Conservation (phyloP, 208 protist genomes). For the Tetramitus jugosus region DNA sequence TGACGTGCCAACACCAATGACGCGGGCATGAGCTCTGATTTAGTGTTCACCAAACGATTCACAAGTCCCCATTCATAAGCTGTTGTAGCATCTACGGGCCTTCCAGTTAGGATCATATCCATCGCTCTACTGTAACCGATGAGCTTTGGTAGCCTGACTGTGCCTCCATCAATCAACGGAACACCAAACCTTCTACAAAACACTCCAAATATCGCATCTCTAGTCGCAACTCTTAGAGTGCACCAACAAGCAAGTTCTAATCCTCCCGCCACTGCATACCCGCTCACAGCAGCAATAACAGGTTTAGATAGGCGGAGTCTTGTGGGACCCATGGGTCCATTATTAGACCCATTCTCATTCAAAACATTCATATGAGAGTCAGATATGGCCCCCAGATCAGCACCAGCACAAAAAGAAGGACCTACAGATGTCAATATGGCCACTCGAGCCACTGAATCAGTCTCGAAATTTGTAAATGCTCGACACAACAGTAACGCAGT, state of each 20-base stretch:
- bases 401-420: conserved; percentile 32
- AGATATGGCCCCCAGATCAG: conserved; percentile 29
- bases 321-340: conserved; percentile 35
- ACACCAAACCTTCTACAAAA: conserved; percentile 41
- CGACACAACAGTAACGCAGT: not conserved
- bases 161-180: conserved; percentile 44
- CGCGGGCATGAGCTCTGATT: no score
- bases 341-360: no score
- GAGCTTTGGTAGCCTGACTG: conserved; percentile 33
- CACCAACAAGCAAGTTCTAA: conserved; percentile 44
- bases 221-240: conserved; percentile 27
- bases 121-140: conserved; percentile 31
- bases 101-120: conserved; percentile 13
- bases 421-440: conserved; percentile 28
- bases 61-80: not conserved
- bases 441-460: conserved; percentile 1
- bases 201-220: conserved; percentile 34
- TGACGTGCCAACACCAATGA: no score
- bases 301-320: conserved; percentile 35
- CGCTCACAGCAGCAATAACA: conserved; percentile 27
- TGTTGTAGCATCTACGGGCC: not conserved
- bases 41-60: no score
- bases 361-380: not conserved
- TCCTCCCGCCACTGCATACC: conserved; percentile 37
- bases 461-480: conserved; percentile 28